Conservation (phyloP, 345 rosid genomes). For the Aurinia saxatilis region DNA sequence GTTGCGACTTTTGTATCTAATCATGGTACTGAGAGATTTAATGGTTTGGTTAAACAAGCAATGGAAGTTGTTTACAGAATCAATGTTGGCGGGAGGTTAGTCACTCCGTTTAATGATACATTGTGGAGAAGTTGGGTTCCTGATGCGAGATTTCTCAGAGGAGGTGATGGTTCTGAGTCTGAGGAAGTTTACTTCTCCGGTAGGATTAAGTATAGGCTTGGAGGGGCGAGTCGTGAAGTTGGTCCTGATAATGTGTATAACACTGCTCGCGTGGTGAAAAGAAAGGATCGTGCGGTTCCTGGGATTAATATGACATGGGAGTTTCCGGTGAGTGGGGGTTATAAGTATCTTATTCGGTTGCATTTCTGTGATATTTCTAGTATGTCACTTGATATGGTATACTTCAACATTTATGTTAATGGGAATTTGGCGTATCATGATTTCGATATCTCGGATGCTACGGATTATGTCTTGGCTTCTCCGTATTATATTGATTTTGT, state of each 20-base stretch:
- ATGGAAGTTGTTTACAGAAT: constrained; percentile 51
- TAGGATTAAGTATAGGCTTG: constrained; percentile 49
- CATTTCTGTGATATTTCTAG: constrained; percentile 92
- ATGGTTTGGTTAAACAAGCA: constrained; percentile 44
- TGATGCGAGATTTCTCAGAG: constrained; percentile 44
- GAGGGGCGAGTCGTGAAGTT: constrained; percentile 70
- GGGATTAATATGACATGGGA: constrained; percentile 61
- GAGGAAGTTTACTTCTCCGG: constrained; percentile 43
- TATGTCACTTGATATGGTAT: constrained; percentile 47
- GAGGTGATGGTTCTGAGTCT: constrained; percentile 34
- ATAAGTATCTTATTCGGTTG: constrained; percentile 58
- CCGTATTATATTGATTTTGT: constrained; percentile 63
- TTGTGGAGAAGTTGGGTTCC: constrained; percentile 88
- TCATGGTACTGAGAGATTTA: constrained; percentile 34
- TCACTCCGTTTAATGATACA: constrained; percentile 78
- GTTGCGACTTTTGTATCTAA: constrained; percentile 35
- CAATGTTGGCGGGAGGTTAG: constrained; percentile 68
- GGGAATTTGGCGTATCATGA: constrained; percentile 51
- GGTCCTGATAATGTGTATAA: constrained; percentile 71
- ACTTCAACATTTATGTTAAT: constrained; percentile 63
- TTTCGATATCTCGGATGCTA: constrained; percentile 40
- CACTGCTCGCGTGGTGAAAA: constrained; percentile 54
- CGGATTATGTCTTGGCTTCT: constrained; percentile 44
- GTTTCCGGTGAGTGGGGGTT: constrained; percentile 47
- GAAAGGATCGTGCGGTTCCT: constrained; percentile 43